These are phyloP conservation scores for Aspergillus alliaceus DNA, from an alignment of 2,329 filamentous ascomycete species.

Conservation along the genomic window DNA sequence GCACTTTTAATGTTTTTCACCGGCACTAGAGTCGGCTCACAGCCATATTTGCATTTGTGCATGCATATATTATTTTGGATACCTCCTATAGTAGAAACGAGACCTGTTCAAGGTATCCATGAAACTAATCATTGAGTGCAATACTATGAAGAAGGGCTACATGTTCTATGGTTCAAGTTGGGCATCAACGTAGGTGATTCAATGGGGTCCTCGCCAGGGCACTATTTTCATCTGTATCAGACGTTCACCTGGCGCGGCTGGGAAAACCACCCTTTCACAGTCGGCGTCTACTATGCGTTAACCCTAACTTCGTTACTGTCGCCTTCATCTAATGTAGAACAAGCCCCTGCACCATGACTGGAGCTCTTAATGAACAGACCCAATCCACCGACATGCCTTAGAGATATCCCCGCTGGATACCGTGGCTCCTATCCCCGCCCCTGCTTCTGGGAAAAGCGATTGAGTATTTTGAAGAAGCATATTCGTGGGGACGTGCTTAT, in stretches of 20 bases:
- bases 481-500: too few relatives aligned
- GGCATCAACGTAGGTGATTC: constrained; percentile 7
- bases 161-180: constrained; percentile 2
- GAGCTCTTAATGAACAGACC: background rate
- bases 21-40: constrained; percentile 62
- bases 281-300: constrained; percentile 21
- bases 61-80: constrained; percentile 55
- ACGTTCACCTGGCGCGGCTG: constrained; percentile 40
- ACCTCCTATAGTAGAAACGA: constrained; percentile 9
- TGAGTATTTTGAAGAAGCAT: too few relatives aligned
- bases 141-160: background rate
- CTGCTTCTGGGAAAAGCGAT: background rate
- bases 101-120: background rate
- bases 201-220: constrained; percentile 26
- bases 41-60: constrained; percentile 59
- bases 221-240: constrained; percentile 51
- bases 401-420: background rate
- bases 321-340: background rate
- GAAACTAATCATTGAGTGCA: background rate
- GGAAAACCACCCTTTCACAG: constrained; percentile 52
- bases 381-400: background rate
- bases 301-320: background rate
- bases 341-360: constrained; percentile 45
- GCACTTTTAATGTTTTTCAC: constrained; percentile 65
- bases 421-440: background rate